Evolutionary conservation across 768 basidiomycete genomes (phyloP).

Genomic region (Amanita pallidorosea): DNA sequence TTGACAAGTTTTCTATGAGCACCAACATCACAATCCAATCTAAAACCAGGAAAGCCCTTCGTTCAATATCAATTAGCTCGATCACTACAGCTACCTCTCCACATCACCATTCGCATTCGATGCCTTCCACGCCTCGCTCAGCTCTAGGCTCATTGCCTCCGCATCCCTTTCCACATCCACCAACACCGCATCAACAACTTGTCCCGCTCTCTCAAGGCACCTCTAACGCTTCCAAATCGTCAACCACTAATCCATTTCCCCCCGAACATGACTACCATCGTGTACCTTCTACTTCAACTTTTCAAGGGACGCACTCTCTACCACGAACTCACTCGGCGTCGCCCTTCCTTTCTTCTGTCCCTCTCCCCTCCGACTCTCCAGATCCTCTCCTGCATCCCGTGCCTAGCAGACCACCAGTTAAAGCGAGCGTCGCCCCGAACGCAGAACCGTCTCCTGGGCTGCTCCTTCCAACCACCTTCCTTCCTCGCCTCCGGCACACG

Average conservation of each 20-base stretch:
- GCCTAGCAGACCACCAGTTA: not conserved
- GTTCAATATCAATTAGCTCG: constrained; percentile 4
- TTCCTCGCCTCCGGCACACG: constrained; percentile 19
- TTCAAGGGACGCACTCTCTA: not conserved
- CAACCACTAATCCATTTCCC: not conserved
- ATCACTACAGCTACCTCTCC: constrained; percentile 1
- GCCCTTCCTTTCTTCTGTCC: not conserved
- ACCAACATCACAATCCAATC: constrained; percentile 43
- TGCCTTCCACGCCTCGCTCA: not conserved
- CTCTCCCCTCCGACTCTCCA: not conserved
- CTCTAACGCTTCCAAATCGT: not conserved
- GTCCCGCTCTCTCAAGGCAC: not conserved
- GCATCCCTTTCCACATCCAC: not conserved
- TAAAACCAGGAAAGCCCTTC: constrained; percentile 24
- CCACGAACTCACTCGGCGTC: not conserved
- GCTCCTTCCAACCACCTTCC: constrained; percentile 16
- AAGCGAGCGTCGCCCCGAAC: not conserved
- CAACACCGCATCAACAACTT: not conserved
- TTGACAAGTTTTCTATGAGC: constrained; percentile 76
- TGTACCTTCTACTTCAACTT: not conserved
- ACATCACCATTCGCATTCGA: not conserved
- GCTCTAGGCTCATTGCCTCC: not conserved
- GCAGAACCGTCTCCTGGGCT: constrained; percentile 3
- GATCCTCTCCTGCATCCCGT: not conserved
- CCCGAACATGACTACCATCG: not conserved